Base-by-base conservation (phyloP, 2,329 filamentous ascomycete genomes). In the Talaromyces piceae region DNA sequence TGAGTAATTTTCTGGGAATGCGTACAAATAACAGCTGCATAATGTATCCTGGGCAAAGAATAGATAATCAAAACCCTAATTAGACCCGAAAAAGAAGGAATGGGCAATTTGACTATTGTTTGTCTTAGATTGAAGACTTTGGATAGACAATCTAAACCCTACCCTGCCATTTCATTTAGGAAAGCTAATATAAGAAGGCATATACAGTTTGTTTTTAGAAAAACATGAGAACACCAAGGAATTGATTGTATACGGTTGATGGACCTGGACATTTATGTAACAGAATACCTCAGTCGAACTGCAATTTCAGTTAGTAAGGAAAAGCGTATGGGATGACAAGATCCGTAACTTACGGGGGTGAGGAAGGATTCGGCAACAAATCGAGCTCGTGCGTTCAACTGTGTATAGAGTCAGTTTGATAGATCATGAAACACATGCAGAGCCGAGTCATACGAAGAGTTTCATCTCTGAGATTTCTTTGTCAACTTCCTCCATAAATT, bases 391-490 rank as follows among this genome's bases (percentile, higher is more conserved):
- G 93, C 91, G 69, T 98, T 98, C 69, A 98, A 77, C 91, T 96
- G 64, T 12, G 49, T 9, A 30, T n/a, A n/a, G 49, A 18, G 51
- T 63, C 73, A 59, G 75, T 16, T n/a, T n/a, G 23, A 43, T 25
- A 22, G 23, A 43, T 6, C 11, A 41, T 22, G n/a, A 65, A 55
- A 56, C 23, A 61, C 13, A 53, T 25, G 8, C 31, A 46, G 46
- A 26, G 49, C 22, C 39, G 27, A 54, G 51, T 67, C 88, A 61
- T 80, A 96, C 91, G 72, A 98, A 98, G 63, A 98, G 86, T 80
- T 98, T 98, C 93, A 98, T 97, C 75, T 98, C 94, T 3, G 93
- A 97, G 54, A 98, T 98, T 72, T 98, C 93, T 78, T 98, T 98
- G 72, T 98, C 94, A 4, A 98, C 94, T 70, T 98, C 93, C 72